Percentiles rank a stretch among this genome's conserved stretches.
phyloP scores from a whole-genome alignment of 805 yeast genomes.

The Suhomyces prunicola region DNA sequence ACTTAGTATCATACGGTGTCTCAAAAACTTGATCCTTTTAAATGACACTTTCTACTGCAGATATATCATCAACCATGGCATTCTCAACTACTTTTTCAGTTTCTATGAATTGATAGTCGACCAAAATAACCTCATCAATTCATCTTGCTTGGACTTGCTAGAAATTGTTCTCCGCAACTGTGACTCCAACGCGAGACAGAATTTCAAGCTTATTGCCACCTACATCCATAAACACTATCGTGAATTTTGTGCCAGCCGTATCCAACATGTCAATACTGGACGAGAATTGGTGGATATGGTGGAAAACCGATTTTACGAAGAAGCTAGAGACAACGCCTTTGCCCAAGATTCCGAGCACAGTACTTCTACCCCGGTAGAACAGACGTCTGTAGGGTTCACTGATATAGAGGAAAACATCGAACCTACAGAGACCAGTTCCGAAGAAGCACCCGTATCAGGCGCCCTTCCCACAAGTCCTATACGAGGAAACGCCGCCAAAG shows the following conservation, averaged over 20 bases:
- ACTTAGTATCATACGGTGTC: constrained; percentile 65
- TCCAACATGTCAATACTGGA: constrained; percentile 27
- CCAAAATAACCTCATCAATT: constrained; percentile 63
- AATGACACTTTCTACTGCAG: constrained; percentile 62
- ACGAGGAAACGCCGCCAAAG: background rate
- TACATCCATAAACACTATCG: constrained; percentile 31
- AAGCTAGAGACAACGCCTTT: constrained; percentile 7
- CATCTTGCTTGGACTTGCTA: constrained; percentile 70
- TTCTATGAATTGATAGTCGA: constrained; percentile 47
- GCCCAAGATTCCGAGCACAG: constrained; percentile 20
- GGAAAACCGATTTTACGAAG: constrained; percentile 17
- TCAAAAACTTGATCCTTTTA: constrained; percentile 57
- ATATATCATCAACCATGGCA: constrained; percentile 53
- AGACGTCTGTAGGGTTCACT: background rate
- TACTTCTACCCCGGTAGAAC: constrained; percentile 26
- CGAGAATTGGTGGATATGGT: constrained; percentile 26
- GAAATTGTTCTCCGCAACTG: constrained; percentile 38
- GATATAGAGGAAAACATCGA: background rate
- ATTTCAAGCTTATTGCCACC: constrained; percentile 27
- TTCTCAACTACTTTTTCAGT: constrained; percentile 48
- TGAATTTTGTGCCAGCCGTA: constrained; percentile 18
- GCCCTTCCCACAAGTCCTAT: background rate
- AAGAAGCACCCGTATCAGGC: background rate
- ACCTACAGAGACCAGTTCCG: background rate
- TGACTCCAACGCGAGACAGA: constrained; percentile 17